Base-by-base conservation (phyloP, 257 asterid species). In the Henckelia pumila region DNA sequence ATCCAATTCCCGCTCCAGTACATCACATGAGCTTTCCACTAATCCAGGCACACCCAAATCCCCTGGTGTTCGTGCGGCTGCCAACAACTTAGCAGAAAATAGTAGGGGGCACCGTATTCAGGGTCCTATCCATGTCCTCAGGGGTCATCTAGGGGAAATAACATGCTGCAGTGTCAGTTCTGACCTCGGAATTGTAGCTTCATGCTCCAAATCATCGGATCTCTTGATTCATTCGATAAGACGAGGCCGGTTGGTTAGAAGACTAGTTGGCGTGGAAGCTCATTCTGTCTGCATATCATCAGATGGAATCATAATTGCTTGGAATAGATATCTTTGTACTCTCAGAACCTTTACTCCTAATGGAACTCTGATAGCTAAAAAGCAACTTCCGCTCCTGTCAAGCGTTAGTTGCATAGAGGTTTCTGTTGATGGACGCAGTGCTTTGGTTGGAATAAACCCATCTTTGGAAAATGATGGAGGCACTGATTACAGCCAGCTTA, bases 141-240 rank as follows among this genome's bases (percentile, higher is more conserved):
- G 97, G 62, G 99, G 99, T 58, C 97, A 94, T 83, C 81, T 87
- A 63, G 79, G 84, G 68, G 97, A 94, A 78, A 76, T 94, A 32
- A 73, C 83, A 32, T 94, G 96, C 78, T 94, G 99, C 32, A 75
- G 85, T 64, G 89, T 91, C 66, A 88, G 85, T 80, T 85, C 97
- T 56, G 99, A 94, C 83, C 95, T 94, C 73, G 97, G 99, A 69
- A 80, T 94, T 70, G 89, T 91, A 70, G 97, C 85, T 58, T 94
- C 99, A 5, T 91, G 93, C 78, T 88, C 96, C 56, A 73, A 73
- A 64, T 86, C 95, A 24, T 84, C 97, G 32, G 95, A 88, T 77
- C 83, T 87, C 63, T 81, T 94, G 82, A 75, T 94, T 67, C 99
- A 94, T 82, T 87, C 99, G 16, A 70, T 83, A 67, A 87, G 96